Evolutionary conservation across 805 yeast genomes (phyloP), one percentile per base, ranked within the genome.

Genomic region (Saitoella complicata): DNA sequence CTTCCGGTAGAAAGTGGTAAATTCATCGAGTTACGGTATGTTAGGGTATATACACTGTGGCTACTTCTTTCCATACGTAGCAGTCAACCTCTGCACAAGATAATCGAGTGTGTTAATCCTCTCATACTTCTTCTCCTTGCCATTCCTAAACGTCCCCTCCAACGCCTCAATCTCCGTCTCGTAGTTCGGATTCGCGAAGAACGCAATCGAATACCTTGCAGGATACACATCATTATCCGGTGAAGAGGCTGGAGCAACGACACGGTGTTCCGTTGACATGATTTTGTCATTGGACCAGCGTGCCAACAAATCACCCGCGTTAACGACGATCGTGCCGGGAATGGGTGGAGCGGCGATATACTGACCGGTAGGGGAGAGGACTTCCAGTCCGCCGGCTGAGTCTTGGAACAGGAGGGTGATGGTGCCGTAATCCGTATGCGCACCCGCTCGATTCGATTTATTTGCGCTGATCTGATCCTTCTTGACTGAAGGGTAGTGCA

Each of bases 361-460:
- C 31, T 61, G 58, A 7, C 60, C 60, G 6, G 53, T 44, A 32
- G 58, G 55, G 44, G 58, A 56, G 36, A 62, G 55, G 8, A 66
- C 69, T 47, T 66, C 65, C 29, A 66, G 51, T 2, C 69, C 70
- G 3, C 66, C 65, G 38, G 60, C 58, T 13, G 52, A 49, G 43
- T 62, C 69, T 43, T 62, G 67, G 41, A 55, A 47, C 11, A 64
- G 49, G 49, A 65, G 55, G 0, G 69, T 65, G 37, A 65, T 45
- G 8, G 60, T 55, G 11, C 61, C 66, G 46, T 61, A 62, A 45
- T 65, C 69, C 2, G 66, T 62, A 47, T 65, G 69, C 2, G 67
- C 64, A 6, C 66, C 67, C 44, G 63, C 61, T n/a, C 68, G 60
- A 42, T 60, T 58, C 41, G 58, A 56, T 29, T 55, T 53, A 4